phyloP scores from a whole-genome alignment of 495 filamentous ascomycete species.

The Xylaria castorea region DNA sequence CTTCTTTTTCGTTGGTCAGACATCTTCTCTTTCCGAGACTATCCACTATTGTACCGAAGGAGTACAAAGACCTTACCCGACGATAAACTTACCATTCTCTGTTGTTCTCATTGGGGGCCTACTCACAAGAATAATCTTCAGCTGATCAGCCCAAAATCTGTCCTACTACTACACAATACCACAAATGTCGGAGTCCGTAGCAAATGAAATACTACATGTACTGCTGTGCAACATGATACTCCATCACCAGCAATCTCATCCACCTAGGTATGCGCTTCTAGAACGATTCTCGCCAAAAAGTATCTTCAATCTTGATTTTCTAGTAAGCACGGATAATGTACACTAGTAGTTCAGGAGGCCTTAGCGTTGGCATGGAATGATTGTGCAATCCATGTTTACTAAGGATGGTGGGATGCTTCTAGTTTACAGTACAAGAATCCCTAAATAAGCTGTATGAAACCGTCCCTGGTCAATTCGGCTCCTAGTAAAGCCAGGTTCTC shows the following conservation, averaged over 20 bases:
- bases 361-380: not conserved
- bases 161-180: not conserved
- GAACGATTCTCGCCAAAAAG: not conserved
- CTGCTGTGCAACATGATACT: not conserved
- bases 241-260: not conserved
- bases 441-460: not conserved
- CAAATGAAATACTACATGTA: not conserved
- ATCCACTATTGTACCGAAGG: constrained; percentile 8
- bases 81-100: not conserved
- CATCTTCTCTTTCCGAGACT: not conserved
- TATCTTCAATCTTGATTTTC: not conserved
- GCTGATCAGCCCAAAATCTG: not conserved
- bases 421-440: not conserved
- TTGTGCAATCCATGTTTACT: not conserved
- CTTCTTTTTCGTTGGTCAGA: constrained; percentile 11
- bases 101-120: not conserved
- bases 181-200: constrained; percentile 9
- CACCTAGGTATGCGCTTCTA: not conserved
- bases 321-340: not conserved
- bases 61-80: not conserved
- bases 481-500: not conserved
- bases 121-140: not conserved
- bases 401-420: not conserved
- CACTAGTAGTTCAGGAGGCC: not conserved
- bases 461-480: not conserved